These are phyloP conservation scores for Syncephalastrum monosporum DNA, from an alignment of 371 early-diverging fungal species.

Conservation along the genomic window DNA sequence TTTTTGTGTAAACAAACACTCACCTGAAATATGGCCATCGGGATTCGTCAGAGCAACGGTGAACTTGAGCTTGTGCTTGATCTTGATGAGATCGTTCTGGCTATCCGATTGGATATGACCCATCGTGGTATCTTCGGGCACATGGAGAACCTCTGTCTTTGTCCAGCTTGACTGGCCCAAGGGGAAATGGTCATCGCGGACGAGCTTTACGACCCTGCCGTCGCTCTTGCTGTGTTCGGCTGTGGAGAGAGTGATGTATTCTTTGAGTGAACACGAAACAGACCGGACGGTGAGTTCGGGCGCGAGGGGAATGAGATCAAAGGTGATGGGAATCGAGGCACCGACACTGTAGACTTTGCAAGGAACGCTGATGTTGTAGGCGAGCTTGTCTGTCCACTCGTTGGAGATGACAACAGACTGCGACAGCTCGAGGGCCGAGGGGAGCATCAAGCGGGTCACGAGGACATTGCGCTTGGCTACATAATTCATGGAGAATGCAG, in stretches of 20 bases:
- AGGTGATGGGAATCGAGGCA: slow-evolving; percentile 38
- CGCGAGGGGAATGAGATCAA: slow-evolving; percentile 38
- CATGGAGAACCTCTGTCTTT: slow-evolving; percentile 25
- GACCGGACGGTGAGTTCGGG: slow-evolving; percentile 29
- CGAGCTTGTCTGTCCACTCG: slow-evolving; percentile 44
- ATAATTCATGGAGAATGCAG: slow-evolving; percentile 42
- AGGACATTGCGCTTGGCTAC: slow-evolving; percentile 25
- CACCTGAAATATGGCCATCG: slow-evolving; percentile 54
- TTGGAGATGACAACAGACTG: slow-evolving; percentile 41
- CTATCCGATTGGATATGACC: slow-evolving; percentile 29
- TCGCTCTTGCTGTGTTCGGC: slow-evolving; percentile 34
- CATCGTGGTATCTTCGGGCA: slow-evolving; percentile 12
- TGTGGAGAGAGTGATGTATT: slow-evolving; percentile 34
- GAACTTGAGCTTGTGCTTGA: slow-evolving; percentile 44
- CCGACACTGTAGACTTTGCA: slow-evolving; percentile 35
- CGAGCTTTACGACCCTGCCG: slow-evolving; percentile 25
- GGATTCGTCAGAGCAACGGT: slow-evolving; percentile 42
- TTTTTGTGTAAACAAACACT: slow-evolving; percentile 1
- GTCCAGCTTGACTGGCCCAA: slow-evolving; percentile 21
- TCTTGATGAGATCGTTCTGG: slow-evolving; percentile 34
- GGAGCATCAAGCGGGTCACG: slow-evolving; percentile 31
- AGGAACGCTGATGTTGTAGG: slow-evolving; percentile 46
- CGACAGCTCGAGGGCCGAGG: slow-evolving; percentile 39
- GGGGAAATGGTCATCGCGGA: slow-evolving; percentile 33
- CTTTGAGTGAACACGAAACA: slow-evolving; percentile 37